These are phyloP conservation scores for Strombidium stylifer DNA, from an alignment of 73 alveolate species.

Conservation along the genomic window DNA sequence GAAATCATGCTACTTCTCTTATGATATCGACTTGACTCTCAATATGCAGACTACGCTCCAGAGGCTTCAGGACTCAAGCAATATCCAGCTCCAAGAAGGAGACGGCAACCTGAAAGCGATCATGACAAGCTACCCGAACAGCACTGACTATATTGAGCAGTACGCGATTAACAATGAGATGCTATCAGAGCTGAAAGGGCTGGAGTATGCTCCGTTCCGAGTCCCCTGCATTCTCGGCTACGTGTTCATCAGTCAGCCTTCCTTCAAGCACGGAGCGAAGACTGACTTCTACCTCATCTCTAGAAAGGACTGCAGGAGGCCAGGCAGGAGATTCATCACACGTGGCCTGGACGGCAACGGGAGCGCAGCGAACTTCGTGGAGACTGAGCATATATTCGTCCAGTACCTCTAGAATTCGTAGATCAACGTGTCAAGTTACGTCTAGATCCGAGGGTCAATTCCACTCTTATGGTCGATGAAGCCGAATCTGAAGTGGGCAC, in stretches of 20 bases:
- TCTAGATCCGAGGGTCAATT: slow-evolving; percentile 93
- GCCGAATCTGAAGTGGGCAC: slow-evolving; percentile 74
- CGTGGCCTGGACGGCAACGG: slow-evolving; percentile 97
- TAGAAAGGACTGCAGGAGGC: slow-evolving; percentile 87
- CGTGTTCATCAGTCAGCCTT: slow-evolving; percentile 66
- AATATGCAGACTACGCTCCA: slow-evolving; percentile 49
- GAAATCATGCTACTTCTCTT: slow-evolving; percentile 89
- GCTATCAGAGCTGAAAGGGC: slow-evolving; percentile 64
- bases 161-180: slow-evolving; percentile 84
- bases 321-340: slow-evolving; percentile 91
- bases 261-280: slow-evolving; percentile 48
- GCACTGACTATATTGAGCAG: slow-evolving; percentile 14
- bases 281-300: slow-evolving; percentile 78
- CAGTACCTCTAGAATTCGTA: slow-evolving; percentile 36
- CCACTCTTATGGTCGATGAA: slow-evolving; percentile 91
- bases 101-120: neutral
- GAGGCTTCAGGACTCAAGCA: slow-evolving; percentile 8
- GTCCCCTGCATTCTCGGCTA: slow-evolving; percentile 92
- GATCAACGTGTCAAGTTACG: slow-evolving; percentile 75
- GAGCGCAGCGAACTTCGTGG: slow-evolving; percentile 90
- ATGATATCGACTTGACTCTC: slow-evolving; percentile 83
- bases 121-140: slow-evolving; percentile 22
- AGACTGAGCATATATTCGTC: slow-evolving; percentile 89
- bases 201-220: slow-evolving; percentile 72
- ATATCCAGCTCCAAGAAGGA: neutral